phyloP scores from a whole-genome alignment of 2,329 filamentous ascomycete genomes.

The Colletotrichum nymphaeae region DNA sequence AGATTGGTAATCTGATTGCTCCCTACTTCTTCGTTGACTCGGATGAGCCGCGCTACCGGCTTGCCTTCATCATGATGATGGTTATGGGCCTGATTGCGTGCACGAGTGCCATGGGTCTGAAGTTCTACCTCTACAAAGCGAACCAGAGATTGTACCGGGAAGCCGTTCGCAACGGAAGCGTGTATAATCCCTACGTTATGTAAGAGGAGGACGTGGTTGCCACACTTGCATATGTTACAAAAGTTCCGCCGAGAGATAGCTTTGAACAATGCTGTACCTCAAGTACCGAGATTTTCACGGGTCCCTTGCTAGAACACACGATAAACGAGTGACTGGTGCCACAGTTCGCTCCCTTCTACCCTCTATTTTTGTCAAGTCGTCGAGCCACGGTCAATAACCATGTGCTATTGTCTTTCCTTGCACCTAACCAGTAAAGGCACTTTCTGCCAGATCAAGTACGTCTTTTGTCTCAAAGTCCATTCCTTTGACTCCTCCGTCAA shows the following conservation, averaged over 20 bases:
- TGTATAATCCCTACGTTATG: slow-evolving; percentile 37
- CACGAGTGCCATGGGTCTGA: slow-evolving; percentile 29
- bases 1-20: slow-evolving; percentile 40
- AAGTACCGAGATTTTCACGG: too few relatives aligned
- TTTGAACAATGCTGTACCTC: too few relatives aligned
- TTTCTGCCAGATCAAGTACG: slow-evolving; percentile 53
- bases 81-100: slow-evolving; percentile 24
- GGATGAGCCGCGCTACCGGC: slow-evolving; percentile 40
- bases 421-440: neutral
- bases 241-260: too few relatives aligned
- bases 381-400: neutral
- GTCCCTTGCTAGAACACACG: too few relatives aligned
- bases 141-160: slow-evolving; percentile 37
- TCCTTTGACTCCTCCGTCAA: slow-evolving; percentile 44
- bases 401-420: neutral
- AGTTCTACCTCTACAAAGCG: slow-evolving; percentile 34
- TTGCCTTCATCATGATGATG: slow-evolving; percentile 41
- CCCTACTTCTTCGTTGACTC: slow-evolving; percentile 42
- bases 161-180: slow-evolving; percentile 33
- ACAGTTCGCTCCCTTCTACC: neutral
- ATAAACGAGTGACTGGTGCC: neutral
- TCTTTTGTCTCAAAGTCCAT: slow-evolving; percentile 51
- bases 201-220: neutral
- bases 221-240: too few relatives aligned
- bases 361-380: neutral